Base-by-base conservation (phyloP, 2,329 filamentous ascomycete species). In the Claviceps sp. region DNA sequence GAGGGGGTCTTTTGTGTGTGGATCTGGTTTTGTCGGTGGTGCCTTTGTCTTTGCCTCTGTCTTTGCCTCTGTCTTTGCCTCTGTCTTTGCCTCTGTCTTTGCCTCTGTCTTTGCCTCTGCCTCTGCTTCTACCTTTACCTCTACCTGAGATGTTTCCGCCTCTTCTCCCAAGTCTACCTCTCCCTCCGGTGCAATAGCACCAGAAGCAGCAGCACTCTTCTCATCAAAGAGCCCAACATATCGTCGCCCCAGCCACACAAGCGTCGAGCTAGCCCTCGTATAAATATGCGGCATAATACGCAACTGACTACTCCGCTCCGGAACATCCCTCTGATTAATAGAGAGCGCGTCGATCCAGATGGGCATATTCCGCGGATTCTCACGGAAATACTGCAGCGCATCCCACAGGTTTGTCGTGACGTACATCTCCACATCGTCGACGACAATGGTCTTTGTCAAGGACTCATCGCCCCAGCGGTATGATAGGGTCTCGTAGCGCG, bases 231-330 rank as follows among this genome's bases (percentile, higher is more conserved):
- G 41, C 47, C 51, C 26, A 8, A 46, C 13, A 42, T 54, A 49
- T 48, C 49, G 36, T 7, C 14, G 40, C 5, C 58, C 57, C 6
- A 60, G 54, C 54, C 55, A 60, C 9, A 58, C 52, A 5, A 59
- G 30, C n/a, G 58, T 58, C 11, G 48, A 43, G 14, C 41, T 46
- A 8, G 57, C 57, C 16, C 51, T 49, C 1, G 49, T 44, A 51
- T 57, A 60, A n/a, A 59, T 59, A 36, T 55, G 52, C 43, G 53
- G 53, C 59, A 59, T 60, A 30, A 59, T 53, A 22, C 52, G 51
- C 40, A 61, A 40, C 52, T 61, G 55, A 11, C 50, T 40, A 34
- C 30, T 55, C 26, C 55, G 54, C 49, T 60, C 59, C 4, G 44
- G 34, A 2, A 51, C 34, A 47, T 59, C 52, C 1, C 34, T 38